Base-by-base conservation (phyloP, 805 yeast genomes). In the Diddensiella transvaalensis region DNA sequence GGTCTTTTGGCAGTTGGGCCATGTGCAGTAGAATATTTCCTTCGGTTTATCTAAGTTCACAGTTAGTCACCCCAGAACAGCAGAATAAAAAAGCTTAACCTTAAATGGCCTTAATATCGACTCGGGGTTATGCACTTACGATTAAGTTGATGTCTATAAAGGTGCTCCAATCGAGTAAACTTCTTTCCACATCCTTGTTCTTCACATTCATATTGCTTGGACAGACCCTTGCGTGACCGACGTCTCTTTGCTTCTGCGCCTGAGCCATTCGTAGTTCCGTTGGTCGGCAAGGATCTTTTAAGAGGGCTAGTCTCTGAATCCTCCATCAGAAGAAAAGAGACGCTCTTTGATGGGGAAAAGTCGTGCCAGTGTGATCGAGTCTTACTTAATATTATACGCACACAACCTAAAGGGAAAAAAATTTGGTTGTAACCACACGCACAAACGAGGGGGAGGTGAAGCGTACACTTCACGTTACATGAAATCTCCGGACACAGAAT, bases 21-120 rank as follows among this genome's bases (percentile, higher is more conserved):
- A 66, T 11, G 58, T 46, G 42, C 70, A 66, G 19, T 47, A 46
- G 42, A 52, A 65, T n/a, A 66, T 66, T 39, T 62, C 57, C 49
- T 68, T 64, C 13, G 71, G 70, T 3, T 54, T 24, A 42, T 48
- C 49, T 46, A 17, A 21, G 15, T 17, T 11, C 18, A 39, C 26
- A 54, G n/a, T n/a, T n/a, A n/a, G n/a, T n/a, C n/a, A n/a, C n/a
- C n/a, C n/a, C n/a, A n/a, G n/a, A n/a, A n/a, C n/a, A n/a, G n/a
- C n/a, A n/a, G n/a, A n/a, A n/a, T n/a, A n/a, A n/a, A 10, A 35
- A 35, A 35, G 8, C 21, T 8, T 8, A 35, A 35, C 21, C 21
- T 13, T n/a, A 8, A 35, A 35, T n/a, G n/a, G n/a, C n/a, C n/a
- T n/a, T n/a, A n/a, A n/a, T n/a, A n/a, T n/a, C 17, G 36, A 18